Evolutionary conservation across 352 stramenopile species (phyloP).

Genomic region (Pythium aristosporum): DNA sequence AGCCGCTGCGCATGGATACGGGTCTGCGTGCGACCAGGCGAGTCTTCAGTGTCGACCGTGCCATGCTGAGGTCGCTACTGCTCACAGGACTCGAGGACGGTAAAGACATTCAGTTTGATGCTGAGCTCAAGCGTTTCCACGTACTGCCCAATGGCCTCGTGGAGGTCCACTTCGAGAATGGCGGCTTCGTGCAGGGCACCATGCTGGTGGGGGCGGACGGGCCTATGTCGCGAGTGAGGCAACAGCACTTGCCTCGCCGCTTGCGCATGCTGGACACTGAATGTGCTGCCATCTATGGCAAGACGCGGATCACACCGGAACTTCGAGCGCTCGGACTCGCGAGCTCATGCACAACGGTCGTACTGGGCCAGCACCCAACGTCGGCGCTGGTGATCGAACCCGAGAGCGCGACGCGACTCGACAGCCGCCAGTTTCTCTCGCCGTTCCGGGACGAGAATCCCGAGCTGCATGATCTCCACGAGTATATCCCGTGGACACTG

Average conservation of each 20-base stretch:
- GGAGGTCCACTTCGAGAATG: constrained; percentile 55
- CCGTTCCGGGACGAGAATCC: constrained; percentile 11
- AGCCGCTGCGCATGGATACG: constrained; percentile 1
- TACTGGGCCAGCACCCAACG: constrained; percentile 38
- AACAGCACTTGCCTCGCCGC: constrained; percentile 48
- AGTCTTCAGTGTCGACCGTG: constrained; percentile 27
- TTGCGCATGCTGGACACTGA: constrained; percentile 59
- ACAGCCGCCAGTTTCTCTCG: constrained; percentile 34
- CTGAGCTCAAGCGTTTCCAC: constrained; percentile 51
- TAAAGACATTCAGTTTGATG: constrained; percentile 48
- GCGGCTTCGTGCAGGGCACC: constrained; percentile 39
- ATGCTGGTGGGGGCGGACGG: constrained; percentile 58
- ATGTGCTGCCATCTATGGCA: constrained; percentile 66
- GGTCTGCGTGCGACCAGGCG: constrained; percentile 3
- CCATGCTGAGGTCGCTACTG: constrained; percentile 30
- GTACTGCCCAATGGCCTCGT: constrained; percentile 44
- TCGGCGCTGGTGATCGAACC: constrained; percentile 68
- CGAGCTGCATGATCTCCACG: constrained; percentile 32
- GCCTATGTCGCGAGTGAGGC: constrained; percentile 54
- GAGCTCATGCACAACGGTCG: constrained; percentile 45
- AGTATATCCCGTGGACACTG: constrained; percentile 68
- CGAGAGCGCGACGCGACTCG: constrained; percentile 31
- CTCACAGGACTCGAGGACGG: constrained; percentile 48
- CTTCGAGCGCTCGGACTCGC: constrained; percentile 46
- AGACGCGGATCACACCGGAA: constrained; percentile 49